phyloP scores from a whole-genome alignment of 2,329 filamentous ascomycete genomes.

The Ceratocystiopsis minuta region DNA sequence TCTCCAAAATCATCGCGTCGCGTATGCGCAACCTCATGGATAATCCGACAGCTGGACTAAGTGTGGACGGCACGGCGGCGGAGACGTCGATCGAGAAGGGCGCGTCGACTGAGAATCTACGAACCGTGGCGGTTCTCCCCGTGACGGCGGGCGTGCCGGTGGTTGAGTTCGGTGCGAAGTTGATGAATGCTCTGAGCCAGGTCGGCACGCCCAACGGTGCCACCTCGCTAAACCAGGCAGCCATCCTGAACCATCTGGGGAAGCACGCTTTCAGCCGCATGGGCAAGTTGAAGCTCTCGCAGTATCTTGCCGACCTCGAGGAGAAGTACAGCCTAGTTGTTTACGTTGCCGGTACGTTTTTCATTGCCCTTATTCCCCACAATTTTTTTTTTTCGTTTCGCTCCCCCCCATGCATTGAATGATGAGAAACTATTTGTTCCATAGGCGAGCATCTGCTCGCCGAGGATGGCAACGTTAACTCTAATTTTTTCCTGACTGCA shows the following conservation, averaged over 20 bases:
- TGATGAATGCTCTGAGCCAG: conserved; percentile 76
- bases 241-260: conserved; percentile 85
- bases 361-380: too few species aligned
- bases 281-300: conserved; percentile 87
- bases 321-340: conserved; percentile 93
- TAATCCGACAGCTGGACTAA: conserved; percentile 50
- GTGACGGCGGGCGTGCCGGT: conserved; percentile 86
- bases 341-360: conserved; percentile 59
- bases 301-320: conserved; percentile 90
- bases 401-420: conserved; percentile 16
- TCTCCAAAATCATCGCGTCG: conserved; percentile 94
- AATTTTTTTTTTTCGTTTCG: conserved; percentile 1
- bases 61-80: conserved; percentile 40
- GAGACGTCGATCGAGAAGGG: conserved; percentile 45
- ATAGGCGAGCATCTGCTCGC: conserved; percentile 27
- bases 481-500: conserved; percentile 51
- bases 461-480: conserved; percentile 40
- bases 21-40: conserved; percentile 83
- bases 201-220: conserved; percentile 81
- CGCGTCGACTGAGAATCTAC: conserved; percentile 77
- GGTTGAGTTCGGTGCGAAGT: conserved; percentile 77
- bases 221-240: conserved; percentile 79
- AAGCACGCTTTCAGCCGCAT: conserved; percentile 94
- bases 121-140: conserved; percentile 82
- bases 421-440: conserved; percentile 34